A percentile compares a stretch with the other conserved stretches of the same genome.
These are phyloP conservation scores for Naematelia aurantialba DNA, from an alignment of 768 basidiomycete genomes.

Conservation along the genomic window DNA sequence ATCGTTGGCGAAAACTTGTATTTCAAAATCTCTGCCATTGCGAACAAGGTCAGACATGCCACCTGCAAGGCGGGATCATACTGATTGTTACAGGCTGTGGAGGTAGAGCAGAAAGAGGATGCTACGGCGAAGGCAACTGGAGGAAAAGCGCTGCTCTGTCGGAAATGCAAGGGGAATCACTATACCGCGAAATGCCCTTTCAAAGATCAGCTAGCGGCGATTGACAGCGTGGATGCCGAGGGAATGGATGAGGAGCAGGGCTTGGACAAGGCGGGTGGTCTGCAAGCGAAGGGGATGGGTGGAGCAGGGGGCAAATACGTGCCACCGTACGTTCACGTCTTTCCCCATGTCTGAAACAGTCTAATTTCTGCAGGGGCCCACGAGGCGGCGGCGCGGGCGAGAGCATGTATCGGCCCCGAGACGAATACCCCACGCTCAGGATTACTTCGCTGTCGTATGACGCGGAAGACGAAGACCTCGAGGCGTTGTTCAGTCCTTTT, in stretches of 20 bases:
- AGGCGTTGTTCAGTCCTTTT: constrained; percentile 81
- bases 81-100: constrained; percentile 54
- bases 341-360: neutral
- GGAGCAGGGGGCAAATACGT: constrained; percentile 76
- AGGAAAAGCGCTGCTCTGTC: constrained; percentile 82
- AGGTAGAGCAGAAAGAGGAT: constrained; percentile 55
- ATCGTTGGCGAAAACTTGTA: constrained; percentile 75
- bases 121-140: constrained; percentile 63
- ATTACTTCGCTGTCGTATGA: constrained; percentile 97
- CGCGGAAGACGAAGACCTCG: constrained; percentile 86
- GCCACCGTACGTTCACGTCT: constrained; percentile 57
- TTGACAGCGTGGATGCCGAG: constrained; percentile 12
- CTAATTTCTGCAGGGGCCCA: constrained; percentile 57
- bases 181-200: constrained; percentile 98
- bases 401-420: constrained; percentile 69
- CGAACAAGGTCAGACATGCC: constrained; percentile 57
- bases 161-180: constrained; percentile 93
- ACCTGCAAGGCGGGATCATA: neutral
- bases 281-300: constrained; percentile 33
- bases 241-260: constrained; percentile 5
- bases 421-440: constrained; percentile 92
- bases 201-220: constrained; percentile 73
- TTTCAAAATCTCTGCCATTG: constrained; percentile 58
- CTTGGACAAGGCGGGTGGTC: constrained; percentile 24
- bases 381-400: constrained; percentile 70